Base-by-base conservation (phyloP, 2,329 filamentous ascomycete genomes). In the Ascochyta lentis region DNA sequence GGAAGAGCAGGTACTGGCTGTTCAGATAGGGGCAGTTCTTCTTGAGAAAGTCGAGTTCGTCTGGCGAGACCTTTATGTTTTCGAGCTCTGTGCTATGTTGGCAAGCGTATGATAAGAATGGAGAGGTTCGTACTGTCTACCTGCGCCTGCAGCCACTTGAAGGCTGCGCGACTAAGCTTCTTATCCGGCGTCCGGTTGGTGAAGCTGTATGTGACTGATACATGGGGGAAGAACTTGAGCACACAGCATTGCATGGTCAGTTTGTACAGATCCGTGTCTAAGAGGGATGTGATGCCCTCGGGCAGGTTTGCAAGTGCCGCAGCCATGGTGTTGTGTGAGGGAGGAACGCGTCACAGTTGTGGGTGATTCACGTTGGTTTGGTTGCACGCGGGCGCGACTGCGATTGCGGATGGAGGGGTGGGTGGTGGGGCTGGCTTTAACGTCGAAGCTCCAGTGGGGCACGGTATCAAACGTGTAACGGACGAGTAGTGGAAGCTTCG, bases 131-230 rank as follows among this genome's bases (percentile, higher is more conserved):
- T 75, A 91, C 89, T 94, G 66, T 85, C 83, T 65, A 97, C 90
- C 74, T 99, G 94, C 42, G 87, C 80, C 67, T 91, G 80, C 1
- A 99, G 83, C 95, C 95, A 99, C 44, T 83, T 82, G 77, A 91
- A 96, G 29, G 92, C 95, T 53, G 83, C 84, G 65, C 92, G 86
- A 24, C 87, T 96, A 56, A 99, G 82, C 74, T 93, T 92, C 86
- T 97, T 96, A 59, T 96, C 87, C 7, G 92, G 91, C 1, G 95
- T 99, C 46, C 95, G 89, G 75, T 99, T 99, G 47, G 92, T 98
- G 79, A 96, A 97, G 56, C 90, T 87, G 73, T 98, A 99, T 3
- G 91, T 92, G 55, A 98, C 95, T 40, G 88, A 85, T 67, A 75
- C 80, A 55, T 93, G 83, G 31, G 89, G 89, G 76, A 96, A 98